Base-by-base conservation (phyloP, 768 basidiomycete genomes). In the Mrakia hoshinonis region DNA sequence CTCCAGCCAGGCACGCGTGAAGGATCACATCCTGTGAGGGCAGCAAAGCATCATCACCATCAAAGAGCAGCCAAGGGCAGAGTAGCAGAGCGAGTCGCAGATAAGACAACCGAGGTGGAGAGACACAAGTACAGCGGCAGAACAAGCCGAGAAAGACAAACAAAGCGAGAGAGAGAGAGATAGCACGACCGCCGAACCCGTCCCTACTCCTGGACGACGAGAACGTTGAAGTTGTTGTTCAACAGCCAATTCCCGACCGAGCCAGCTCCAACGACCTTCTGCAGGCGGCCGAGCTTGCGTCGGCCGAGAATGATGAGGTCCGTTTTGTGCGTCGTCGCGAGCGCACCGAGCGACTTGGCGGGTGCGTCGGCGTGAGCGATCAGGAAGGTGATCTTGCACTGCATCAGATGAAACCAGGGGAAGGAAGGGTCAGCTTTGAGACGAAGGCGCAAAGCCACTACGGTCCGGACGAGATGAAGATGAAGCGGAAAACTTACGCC, bases 291-390 rank as follows among this genome's bases (percentile, higher is more conserved):
- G 13, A 67, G 58, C n/a, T 67, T 66, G 13, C 70, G 52, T 26
- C 70, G 64, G n/a, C 70, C 70, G 39, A 72, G 64, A 29, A 72
- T 64, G 58, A 72, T 65, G 20, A 72, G 31, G n/a, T 72, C 70
- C 20, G 43, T 36, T 4, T 55, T 26, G 34, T 66, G 55, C 18
- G 12, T 20, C 36, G 55, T 64, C 7, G 52, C 70, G 24, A 72
- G 65, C 13, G 39, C n/a, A 13, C 64, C 54, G 46, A 72, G 70
- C 7, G 70, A 61, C 52, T 66, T 72, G 4, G 70, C 70, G 1
- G 70, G 70, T 6, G 39, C 12, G 43, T 64, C 62, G n/a, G 62
- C 64, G 51, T 72, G 70, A 0, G 60, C 55, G 51, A 70, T 66
- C 31, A 60, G 55, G 43, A 48, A 54, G 26, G 39, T 69, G n/a